Percentiles rank a stretch among this genome's conserved stretches.
phyloP scores from a whole-genome alignment of 371 early-diverging fungal species.

The Sporodiniella umbellata region DNA sequence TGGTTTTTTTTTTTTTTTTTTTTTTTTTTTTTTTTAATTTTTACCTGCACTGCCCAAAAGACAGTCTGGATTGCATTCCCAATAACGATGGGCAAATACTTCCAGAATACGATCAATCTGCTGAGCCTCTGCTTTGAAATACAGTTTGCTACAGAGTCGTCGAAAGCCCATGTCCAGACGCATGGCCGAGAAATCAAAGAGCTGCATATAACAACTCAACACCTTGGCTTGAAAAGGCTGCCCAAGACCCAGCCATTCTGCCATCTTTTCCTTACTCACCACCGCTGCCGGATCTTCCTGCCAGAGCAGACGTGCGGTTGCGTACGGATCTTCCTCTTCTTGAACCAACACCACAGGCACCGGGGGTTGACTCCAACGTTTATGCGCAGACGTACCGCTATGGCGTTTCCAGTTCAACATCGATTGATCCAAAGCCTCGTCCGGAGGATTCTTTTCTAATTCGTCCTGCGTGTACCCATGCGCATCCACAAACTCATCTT shows the following conservation, averaged over 20 bases:
- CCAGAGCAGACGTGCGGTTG: constrained; percentile 23
- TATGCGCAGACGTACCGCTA: constrained; percentile 13
- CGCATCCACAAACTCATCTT: constrained; percentile 23
- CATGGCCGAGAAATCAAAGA: constrained; percentile 71
- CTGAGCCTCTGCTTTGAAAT: constrained; percentile 89
- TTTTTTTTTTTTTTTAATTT: constrained; percentile 2
- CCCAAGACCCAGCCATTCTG: constrained; percentile 30
- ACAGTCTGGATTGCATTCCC: constrained; percentile 75
- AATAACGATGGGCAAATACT: constrained; percentile 76
- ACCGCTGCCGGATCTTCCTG: constrained; percentile 20
- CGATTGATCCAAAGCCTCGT: constrained; percentile 24
- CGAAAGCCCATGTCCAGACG: constrained; percentile 76
- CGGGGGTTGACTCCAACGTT: constrained; percentile 17
- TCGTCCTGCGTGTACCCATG: constrained; percentile 16
- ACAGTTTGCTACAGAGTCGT: constrained; percentile 70
- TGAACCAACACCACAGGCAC: too few species aligned
- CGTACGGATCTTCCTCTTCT: not conserved
- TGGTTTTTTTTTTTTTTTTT: not conserved
- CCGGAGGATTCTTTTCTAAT: constrained; percentile 7
- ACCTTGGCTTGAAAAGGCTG: constrained; percentile 53
- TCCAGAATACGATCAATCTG: constrained; percentile 85
- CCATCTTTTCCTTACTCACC: constrained; percentile 23
- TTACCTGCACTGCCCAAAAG: constrained; percentile 51
- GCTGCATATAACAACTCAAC: constrained; percentile 66
- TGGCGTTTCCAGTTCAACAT: constrained; percentile 45